Evolutionary conservation across 257 asterid species (phyloP), one percentile per base, ranked within the genome.

Genomic region (Verbascum thapsus): DNA sequence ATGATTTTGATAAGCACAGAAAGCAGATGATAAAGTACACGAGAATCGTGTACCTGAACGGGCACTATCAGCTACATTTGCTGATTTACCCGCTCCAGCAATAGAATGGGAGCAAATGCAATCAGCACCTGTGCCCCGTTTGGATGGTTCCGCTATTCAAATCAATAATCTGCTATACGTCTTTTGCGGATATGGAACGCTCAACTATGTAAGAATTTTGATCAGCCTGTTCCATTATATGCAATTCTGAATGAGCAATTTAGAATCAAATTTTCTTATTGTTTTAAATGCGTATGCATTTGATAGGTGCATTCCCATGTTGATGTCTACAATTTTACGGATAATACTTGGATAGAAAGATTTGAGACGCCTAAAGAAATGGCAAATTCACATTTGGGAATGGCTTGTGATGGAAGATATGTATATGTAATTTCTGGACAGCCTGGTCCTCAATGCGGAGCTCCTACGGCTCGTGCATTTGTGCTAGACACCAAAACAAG

Each of bases 81-180:
- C 91, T 53, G 95, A 88, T 85, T 52, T 88, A 67, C 83, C 95
- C 2, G 95, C 96, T 58, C 91, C 91, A 8, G 80, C 65, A 38
- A 70, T 83, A 41, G 69, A 83, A 72, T 88, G 96, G 96, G 96
- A 88, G 73, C 77, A 81, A 64, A 88, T 83, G 96, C 72, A 89
- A 37, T 61, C 89, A 18, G 88, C 95, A 1, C 96, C 95, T 15
- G 96, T 83, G 42, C 91, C 91, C 3, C 91, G 95, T 45, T 80
- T 88, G 77, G 96, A 88, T 76, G 96, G 95, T 6, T 76, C 55
- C 26, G 82, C 95, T 1, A 32, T 81, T 60, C 96, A 88, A 82
- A 85, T 85, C 9, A 63, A 78, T 20, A 73, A 88, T 74, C 80
- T 79, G 26, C 72, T 88, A 26, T 85, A 78, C 19, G 88, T 83